phyloP scores from a whole-genome alignment of 169 alveolate species.

The Miamiensis avidus region DNA sequence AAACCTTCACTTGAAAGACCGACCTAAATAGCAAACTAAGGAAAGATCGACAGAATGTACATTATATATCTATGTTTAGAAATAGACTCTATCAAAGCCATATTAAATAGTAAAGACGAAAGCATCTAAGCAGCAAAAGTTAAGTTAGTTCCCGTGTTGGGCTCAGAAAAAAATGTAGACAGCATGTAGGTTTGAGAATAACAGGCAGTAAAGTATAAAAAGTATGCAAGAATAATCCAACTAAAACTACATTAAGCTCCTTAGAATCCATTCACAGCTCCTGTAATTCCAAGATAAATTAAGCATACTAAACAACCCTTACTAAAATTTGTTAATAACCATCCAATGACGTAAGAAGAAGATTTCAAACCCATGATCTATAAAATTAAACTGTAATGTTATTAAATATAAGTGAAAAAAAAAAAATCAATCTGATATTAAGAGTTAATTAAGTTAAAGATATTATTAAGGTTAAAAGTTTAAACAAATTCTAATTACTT shows the following conservation, averaged over 20 bases:
- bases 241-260: neutral
- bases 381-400: too few species aligned
- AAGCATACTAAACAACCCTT: neutral
- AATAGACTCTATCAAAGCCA: neutral
- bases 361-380: neutral
- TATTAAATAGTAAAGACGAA: neutral
- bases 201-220: neutral
- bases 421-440: too few species aligned
- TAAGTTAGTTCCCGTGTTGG: neutral
- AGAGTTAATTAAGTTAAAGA: too few species aligned
- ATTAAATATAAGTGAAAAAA: too few species aligned
- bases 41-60: neutral
- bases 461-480: too few species aligned
- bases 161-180: neutral
- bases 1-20: neutral
- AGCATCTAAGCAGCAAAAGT: neutral
- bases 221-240: neutral
- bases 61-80: too few species aligned
- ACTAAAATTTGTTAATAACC: neutral
- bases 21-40: neutral
- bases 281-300: neutral
- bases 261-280: neutral
- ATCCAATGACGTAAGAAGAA: neutral
- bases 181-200: neutral
- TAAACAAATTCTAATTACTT: neutral